These are phyloP conservation scores for Talaromyces liani DNA, from an alignment of 495 filamentous ascomycete species.

Conservation along the genomic window DNA sequence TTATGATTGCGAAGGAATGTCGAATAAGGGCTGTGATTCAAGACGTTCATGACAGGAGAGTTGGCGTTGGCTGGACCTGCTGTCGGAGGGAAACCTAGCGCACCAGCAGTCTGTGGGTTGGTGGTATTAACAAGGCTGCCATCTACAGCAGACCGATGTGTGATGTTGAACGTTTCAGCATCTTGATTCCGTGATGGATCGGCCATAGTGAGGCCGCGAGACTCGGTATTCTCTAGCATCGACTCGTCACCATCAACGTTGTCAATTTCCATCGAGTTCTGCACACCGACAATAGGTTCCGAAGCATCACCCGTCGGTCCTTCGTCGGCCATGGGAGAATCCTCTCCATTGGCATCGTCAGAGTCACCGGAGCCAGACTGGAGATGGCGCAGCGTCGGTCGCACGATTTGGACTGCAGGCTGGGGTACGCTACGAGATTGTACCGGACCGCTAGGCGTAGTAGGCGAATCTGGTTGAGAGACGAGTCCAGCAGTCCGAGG, in stretches of 20 bases:
- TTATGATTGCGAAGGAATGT: conserved; percentile 69
- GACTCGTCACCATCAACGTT: conserved; percentile 66
- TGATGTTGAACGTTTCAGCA: conserved; percentile 88
- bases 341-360: conserved; percentile 80
- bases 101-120: conserved; percentile 47
- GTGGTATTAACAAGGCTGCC: conserved; percentile 73
- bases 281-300: conserved; percentile 71
- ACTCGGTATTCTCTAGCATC: conserved; percentile 66
- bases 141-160: conserved; percentile 80
- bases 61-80: conserved; percentile 63
- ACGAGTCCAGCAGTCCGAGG: conserved; percentile 45
- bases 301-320: conserved; percentile 58
- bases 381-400: conserved; percentile 81
- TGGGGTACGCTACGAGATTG: conserved; percentile 42
- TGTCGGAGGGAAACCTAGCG: conserved; percentile 70
- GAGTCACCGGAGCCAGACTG: conserved; percentile 80
- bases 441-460: conserved; percentile 71
- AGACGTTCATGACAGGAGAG: conserved; percentile 60
- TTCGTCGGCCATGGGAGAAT: conserved; percentile 59
- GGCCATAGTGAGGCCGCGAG: conserved; percentile 65
- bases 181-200: conserved; percentile 79
- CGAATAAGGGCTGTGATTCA: conserved; percentile 61
- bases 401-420: conserved; percentile 39
- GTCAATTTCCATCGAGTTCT: conserved; percentile 69
- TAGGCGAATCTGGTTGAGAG: conserved; percentile 90